Conservation (phyloP, 2,329 filamentous ascomycete species). For the Laburnicola sp. region DNA sequence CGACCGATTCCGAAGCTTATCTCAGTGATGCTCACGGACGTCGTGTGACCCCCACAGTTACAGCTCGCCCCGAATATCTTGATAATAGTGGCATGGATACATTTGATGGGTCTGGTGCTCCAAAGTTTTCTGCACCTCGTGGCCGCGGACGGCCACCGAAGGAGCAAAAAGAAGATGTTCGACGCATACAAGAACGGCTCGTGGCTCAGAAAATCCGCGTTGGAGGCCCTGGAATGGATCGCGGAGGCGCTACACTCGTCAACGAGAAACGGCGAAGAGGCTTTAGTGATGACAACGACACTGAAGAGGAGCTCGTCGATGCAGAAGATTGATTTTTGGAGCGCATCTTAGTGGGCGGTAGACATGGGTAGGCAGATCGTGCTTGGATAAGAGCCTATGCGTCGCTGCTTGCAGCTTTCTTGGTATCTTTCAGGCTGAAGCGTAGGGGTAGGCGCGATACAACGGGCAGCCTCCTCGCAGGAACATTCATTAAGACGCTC, state of each 20-base stretch:
- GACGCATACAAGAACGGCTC: constrained; percentile 51
- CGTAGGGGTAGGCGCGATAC: background rate
- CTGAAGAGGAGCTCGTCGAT: constrained; percentile 50
- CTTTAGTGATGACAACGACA: constrained; percentile 53
- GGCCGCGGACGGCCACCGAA: constrained; percentile 39
- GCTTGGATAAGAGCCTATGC: no score
- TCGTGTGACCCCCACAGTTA: constrained; percentile 52
- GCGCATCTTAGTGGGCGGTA: background rate
- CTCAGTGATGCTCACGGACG: constrained; percentile 53
- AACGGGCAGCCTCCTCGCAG: background rate
- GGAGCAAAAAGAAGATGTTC: constrained; percentile 48
- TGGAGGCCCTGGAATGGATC: constrained; percentile 57
- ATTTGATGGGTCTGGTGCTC: constrained; percentile 14
- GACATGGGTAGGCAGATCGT: no score
- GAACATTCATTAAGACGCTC: background rate
- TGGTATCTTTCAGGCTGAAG: background rate
- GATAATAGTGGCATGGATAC: constrained; percentile 6
- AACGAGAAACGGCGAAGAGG: constrained; percentile 57
- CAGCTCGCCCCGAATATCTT: constrained; percentile 23
- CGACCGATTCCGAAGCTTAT: constrained; percentile 51
- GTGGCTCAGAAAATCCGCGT: constrained; percentile 55
- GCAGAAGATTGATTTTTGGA: constrained; percentile 24
- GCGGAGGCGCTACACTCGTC: constrained; percentile 56
- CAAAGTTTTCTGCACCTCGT: constrained; percentile 40
- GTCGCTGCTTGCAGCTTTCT: no score